Percentiles rank a stretch among this genome's conserved stretches.
These are phyloP conservation scores for Acanthamoeba rhysodes DNA, from an alignment of 208 protist species.

Conservation along the genomic window DNA sequence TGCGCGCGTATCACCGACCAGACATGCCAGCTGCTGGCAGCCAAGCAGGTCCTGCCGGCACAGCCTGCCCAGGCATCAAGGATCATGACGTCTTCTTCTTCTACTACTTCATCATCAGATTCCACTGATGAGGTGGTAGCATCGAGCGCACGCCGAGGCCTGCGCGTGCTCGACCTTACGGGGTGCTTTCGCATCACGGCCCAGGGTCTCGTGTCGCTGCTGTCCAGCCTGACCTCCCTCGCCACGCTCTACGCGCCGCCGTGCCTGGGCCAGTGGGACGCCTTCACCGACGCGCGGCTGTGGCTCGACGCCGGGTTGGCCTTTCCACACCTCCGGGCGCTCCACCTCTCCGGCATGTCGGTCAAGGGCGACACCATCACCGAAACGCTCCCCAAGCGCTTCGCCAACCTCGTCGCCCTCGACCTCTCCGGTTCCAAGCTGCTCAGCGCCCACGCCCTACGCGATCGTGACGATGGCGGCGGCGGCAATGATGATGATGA, in stretches of 20 bases:
- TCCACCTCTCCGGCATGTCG: not conserved
- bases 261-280: slow-evolving; percentile 9
- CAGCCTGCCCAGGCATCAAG: not conserved
- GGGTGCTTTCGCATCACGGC: not conserved
- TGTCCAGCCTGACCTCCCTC: not conserved
- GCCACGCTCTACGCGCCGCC: not conserved
- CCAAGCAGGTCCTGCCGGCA: not conserved
- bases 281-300: not conserved
- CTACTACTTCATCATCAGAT: no score
- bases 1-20: slow-evolving; percentile 7
- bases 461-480: no score
- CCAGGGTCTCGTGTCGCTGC: not conserved
- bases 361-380: not conserved
- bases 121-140: not conserved
- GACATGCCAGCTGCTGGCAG: not conserved
- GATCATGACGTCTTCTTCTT: no score
- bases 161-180: not conserved
- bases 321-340: not conserved
- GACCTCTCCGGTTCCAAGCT: not conserved
- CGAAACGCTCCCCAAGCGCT: not conserved
- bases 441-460: not conserved
- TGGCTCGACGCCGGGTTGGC: not conserved
- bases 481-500: no score
- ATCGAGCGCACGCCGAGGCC: not conserved
- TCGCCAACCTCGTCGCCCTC: not conserved